Percentiles rank a stretch among this genome's conserved stretches.
Conservation (phyloP, 1,284 basidiomycete genomes). For the Puccinia horiana region DNA sequence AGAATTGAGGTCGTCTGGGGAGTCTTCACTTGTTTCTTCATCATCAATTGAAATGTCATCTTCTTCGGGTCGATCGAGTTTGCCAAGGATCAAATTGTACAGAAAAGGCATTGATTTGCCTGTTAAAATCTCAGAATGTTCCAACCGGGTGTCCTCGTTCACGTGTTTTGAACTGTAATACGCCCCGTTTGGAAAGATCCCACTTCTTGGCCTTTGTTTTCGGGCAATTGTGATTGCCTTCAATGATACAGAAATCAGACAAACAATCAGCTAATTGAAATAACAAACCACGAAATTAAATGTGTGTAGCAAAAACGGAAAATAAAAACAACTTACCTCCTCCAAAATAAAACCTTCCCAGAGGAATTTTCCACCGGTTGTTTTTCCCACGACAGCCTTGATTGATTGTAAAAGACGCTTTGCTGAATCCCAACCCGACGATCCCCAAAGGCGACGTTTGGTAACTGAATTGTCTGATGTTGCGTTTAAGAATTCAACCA, state of each 20-base stretch:
- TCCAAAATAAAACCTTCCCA: slow-evolving; percentile 1
- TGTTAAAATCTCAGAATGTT: background rate
- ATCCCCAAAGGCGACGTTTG: background rate
- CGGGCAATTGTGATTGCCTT: background rate
- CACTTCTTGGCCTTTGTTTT: background rate
- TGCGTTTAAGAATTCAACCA: background rate
- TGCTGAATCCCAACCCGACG: background rate
- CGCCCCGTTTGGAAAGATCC: background rate
- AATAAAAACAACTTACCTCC: slow-evolving; percentile 1
- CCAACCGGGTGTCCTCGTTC: too few relatives aligned
- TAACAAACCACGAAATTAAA: too few relatives aligned
- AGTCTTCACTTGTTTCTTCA: background rate
- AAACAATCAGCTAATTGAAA: too few relatives aligned
- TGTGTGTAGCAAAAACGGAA: too few relatives aligned
- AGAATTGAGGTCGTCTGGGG: too few relatives aligned
- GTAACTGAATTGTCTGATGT: background rate
- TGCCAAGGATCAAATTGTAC: background rate
- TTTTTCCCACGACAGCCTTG: background rate
- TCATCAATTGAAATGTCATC: too few relatives aligned
- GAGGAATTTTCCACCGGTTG: background rate
- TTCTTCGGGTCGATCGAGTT: background rate
- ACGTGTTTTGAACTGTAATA: background rate
- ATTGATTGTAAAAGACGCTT: background rate
- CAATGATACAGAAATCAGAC: too few relatives aligned
- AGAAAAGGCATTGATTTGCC: slow-evolving; percentile 6